Conservation (phyloP, 345 rosid genomes). For the Populus deltoides region DNA sequence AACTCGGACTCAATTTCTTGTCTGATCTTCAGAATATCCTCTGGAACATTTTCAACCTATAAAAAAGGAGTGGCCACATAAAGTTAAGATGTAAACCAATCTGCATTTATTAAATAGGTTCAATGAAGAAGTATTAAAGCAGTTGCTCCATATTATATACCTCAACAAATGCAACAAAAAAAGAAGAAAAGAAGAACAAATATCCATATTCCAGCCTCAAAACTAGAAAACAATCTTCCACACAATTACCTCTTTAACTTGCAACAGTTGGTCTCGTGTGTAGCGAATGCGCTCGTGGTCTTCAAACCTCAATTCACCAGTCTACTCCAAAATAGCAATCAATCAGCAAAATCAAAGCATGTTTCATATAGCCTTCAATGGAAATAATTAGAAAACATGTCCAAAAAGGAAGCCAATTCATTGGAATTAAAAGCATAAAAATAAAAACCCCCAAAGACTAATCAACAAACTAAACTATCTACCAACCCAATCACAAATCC, state of each 20-base stretch:
- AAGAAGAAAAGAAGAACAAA: no score
- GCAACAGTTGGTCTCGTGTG: conserved; percentile 10
- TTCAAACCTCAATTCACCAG: conserved; percentile 7
- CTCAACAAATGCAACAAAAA: no score
- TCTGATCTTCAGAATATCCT: conserved; percentile 56
- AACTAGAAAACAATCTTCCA: no score
- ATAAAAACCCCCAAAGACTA: neutral
- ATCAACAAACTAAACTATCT: neutral
- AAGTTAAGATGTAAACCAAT: neutral
- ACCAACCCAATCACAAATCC: neutral
- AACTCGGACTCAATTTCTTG: conserved; percentile 58
- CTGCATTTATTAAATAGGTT: neutral
- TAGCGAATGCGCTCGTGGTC: conserved; percentile 6
- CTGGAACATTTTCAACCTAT: conserved; percentile 47
- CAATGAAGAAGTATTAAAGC: neutral
- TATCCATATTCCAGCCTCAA: no score
- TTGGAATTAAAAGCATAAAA: no score
- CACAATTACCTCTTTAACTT: neutral
- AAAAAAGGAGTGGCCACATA: neutral
- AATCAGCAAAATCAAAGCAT: neutral
- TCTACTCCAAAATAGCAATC: neutral
- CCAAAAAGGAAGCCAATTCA: neutral
- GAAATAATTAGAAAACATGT: neutral
- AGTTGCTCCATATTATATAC: neutral
- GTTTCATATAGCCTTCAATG: neutral